Evolutionary conservation across 306 rosid species (phyloP).

Genomic region (Rosa persica): DNA sequence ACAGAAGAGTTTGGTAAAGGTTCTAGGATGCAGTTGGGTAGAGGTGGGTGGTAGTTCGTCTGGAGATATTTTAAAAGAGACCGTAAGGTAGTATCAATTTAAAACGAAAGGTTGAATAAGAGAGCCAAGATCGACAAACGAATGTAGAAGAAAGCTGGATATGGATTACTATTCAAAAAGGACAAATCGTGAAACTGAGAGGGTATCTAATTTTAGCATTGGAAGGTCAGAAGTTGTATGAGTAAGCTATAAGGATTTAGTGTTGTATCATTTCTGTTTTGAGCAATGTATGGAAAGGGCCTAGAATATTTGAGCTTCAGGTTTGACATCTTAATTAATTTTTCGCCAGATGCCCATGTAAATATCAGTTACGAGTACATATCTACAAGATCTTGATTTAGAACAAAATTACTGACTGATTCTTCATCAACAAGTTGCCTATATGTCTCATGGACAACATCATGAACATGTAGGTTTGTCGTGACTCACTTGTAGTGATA

Average conservation of each 20-base stretch:
- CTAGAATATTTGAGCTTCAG: not conserved
- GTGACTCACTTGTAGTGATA: not conserved
- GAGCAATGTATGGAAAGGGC: not conserved
- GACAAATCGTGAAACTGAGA: not conserved
- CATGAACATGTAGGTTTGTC: not conserved
- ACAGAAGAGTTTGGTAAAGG: conserved; percentile 50
- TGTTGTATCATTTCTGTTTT: not conserved
- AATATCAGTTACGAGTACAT: not conserved
- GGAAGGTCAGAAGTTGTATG: not conserved
- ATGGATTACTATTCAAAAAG: not conserved
- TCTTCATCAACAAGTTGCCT: not conserved
- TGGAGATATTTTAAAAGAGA: not conserved
- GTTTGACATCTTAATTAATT: not conserved
- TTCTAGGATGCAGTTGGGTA: conserved; percentile 68
- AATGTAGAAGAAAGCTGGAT: not conserved
- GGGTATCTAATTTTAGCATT: not conserved
- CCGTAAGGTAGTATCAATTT: not conserved
- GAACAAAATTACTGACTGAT: not conserved
- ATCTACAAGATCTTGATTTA: not conserved
- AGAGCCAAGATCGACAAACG: not conserved
- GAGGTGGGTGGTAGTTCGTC: conserved; percentile 35
- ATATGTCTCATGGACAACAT: not conserved
- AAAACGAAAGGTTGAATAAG: not conserved
- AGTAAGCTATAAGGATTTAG: not conserved
- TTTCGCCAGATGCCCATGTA: not conserved